These are phyloP conservation scores for Phytopythium oedochilum DNA, from an alignment of 352 stramenopile genomes.

Conservation along the genomic window DNA sequence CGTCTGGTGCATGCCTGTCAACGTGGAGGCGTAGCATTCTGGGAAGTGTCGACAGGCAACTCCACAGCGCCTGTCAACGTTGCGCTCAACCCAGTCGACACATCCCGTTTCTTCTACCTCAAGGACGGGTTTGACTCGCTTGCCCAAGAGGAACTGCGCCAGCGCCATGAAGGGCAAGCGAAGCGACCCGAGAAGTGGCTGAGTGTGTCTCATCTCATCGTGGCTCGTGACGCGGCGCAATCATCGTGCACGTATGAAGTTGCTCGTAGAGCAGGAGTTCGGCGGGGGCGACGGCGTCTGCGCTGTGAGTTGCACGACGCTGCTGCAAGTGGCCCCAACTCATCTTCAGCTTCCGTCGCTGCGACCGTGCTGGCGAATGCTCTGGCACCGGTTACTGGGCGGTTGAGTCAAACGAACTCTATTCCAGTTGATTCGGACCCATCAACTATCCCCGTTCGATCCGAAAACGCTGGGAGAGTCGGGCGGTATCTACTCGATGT, in stretches of 20 bases:
- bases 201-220: slow-evolving; percentile 39
- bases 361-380: slow-evolving; percentile 22
- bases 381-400: slow-evolving; percentile 19
- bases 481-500: slow-evolving; percentile 48
- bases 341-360: slow-evolving; percentile 9
- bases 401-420: neutral
- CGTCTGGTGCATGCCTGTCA: slow-evolving; percentile 55
- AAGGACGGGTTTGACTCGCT: slow-evolving; percentile 24
- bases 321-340: slow-evolving; percentile 1
- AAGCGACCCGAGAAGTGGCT: slow-evolving; percentile 1
- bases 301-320: slow-evolving; percentile 13
- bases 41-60: slow-evolving; percentile 29
- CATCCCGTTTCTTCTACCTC: slow-evolving; percentile 17
- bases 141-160: neutral
- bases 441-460: neutral
- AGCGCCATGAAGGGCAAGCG: neutral
- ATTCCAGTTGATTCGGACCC: neutral
- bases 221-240: slow-evolving; percentile 29
- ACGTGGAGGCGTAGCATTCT: slow-evolving; percentile 46
- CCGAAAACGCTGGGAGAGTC: neutral
- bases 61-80: slow-evolving; percentile 1
- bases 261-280: slow-evolving; percentile 18
- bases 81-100: slow-evolving; percentile 4
- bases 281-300: slow-evolving; percentile 13
- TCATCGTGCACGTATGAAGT: slow-evolving; percentile 29